Conservation (phyloP, 2,329 filamentous ascomycete species). For the Biscogniauxia sp. region DNA sequence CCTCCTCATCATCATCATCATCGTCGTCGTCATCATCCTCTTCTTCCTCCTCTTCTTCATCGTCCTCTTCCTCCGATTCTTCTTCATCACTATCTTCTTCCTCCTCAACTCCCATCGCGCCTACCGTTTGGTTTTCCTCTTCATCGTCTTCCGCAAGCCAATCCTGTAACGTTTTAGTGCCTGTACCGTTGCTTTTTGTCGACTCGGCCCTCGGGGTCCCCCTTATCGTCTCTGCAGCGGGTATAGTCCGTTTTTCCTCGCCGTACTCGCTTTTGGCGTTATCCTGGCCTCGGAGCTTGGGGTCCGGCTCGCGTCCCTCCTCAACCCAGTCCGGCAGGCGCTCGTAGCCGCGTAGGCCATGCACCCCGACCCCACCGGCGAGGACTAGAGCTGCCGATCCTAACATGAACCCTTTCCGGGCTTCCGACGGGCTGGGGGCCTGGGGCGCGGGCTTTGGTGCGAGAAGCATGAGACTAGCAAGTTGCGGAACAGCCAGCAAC, state of each 20-base stretch:
- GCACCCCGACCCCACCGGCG: conserved; percentile 69
- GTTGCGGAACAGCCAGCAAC: conserved; percentile 77
- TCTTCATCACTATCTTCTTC: conserved; percentile 46
- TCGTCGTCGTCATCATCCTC: conserved; percentile 41
- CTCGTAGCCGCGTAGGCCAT: conserved; percentile 76
- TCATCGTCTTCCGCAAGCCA: conserved; percentile 79
- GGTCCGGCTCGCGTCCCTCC: conserved; percentile 75
- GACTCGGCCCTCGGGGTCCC: conserved; percentile 43
- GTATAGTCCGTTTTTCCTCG: conserved; percentile 43
- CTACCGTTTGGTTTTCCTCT: conserved; percentile 48
- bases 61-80: conserved; percentile 45
- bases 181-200: conserved; percentile 47
- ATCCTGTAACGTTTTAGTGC: conserved; percentile 81
- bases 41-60: conserved; percentile 43
- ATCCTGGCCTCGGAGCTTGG: conserved; percentile 55
- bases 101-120: conserved; percentile 46
- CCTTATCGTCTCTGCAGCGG: conserved; percentile 65
- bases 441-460: conserved; percentile 94
- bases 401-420: conserved; percentile 71
- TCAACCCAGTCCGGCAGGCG: conserved; percentile 81
- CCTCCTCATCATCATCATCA: conserved; percentile 38
- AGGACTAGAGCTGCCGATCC: conserved; percentile 85
- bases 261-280: conserved; percentile 36
- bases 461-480: conserved; percentile 85
- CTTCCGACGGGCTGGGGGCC: conserved; percentile 83